These are phyloP conservation scores for Chalara sp. DNA, from an alignment of 2,329 filamentous ascomycete species.

Conservation along the genomic window DNA sequence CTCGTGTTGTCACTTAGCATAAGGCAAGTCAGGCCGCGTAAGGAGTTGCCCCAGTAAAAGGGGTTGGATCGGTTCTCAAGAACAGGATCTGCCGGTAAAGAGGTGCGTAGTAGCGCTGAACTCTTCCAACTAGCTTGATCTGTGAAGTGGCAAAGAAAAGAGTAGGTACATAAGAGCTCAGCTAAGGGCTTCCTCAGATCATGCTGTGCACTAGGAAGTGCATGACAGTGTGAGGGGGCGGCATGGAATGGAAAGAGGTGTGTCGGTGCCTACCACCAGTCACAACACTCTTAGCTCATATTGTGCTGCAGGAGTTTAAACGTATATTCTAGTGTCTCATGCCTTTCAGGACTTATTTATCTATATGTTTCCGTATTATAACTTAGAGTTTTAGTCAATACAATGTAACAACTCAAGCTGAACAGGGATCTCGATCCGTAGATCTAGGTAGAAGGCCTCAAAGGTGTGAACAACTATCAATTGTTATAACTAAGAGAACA, in stretches of 20 bases:
- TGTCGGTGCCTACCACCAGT: conserved; percentile 7
- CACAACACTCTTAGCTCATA: conserved; percentile 10
- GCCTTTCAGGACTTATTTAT: conserved; percentile 10
- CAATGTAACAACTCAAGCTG: too few species aligned
- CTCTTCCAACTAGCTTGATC: conserved; percentile 7
- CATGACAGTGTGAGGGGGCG: conserved; percentile 3
- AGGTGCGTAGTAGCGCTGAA: conserved; percentile 3
- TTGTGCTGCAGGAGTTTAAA: conserved; percentile 8
- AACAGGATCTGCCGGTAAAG: conserved; percentile 7
- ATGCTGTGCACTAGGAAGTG: conserved; percentile 7
- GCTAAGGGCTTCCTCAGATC: conserved; percentile 7
- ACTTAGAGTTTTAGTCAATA: too few species aligned
- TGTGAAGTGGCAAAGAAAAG: conserved; percentile 4
- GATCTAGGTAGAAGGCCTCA: too few species aligned
- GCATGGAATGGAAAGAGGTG: conserved; percentile 8
- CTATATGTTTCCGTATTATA: background rate
- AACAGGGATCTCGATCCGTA: too few species aligned
- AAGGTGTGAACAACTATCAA: too few species aligned
- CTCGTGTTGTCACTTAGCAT: conserved; percentile 8
- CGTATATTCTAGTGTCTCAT: conserved; percentile 5
- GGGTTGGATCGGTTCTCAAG: conserved; percentile 4
- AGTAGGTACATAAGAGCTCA: conserved; percentile 9
- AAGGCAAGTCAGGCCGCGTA: conserved; percentile 2
- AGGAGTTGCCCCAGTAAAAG: background rate
- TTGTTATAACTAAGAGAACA: too few species aligned